Percentiles rank a stretch among this genome's conserved stretches.
These are phyloP conservation scores for Spinacia oleracea DNA, from an alignment of 179 eudicot species.

Conservation along the genomic window DNA sequence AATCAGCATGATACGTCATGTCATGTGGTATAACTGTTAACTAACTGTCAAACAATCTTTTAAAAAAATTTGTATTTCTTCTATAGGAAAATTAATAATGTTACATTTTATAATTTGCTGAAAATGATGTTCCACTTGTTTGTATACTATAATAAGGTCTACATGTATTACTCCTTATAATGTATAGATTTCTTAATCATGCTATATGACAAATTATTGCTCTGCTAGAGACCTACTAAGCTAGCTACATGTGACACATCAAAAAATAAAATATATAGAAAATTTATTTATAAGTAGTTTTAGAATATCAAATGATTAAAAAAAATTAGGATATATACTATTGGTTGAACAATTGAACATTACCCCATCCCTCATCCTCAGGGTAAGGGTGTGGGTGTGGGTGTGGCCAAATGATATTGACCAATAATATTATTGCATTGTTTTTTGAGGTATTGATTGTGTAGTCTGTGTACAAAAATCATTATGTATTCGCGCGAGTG, in stretches of 20 bases:
- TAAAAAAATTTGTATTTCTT: too few species aligned
- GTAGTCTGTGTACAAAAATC: too few species aligned
- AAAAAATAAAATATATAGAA: background rate
- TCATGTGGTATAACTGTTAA: too few species aligned
- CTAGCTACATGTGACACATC: background rate
- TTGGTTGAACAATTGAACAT: background rate
- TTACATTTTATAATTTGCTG: background rate
- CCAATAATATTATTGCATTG: background rate
- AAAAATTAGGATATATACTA: background rate
- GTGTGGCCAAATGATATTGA: background rate
- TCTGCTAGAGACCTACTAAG: background rate
- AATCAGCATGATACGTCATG: too few species aligned
- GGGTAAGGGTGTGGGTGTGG: background rate
- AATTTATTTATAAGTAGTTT: background rate
- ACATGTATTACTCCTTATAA: background rate
- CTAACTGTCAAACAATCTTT: too few species aligned
- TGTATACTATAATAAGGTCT: background rate
- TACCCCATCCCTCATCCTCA: slow-evolving; percentile 10
- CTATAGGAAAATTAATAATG: background rate
- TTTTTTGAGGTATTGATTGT: background rate
- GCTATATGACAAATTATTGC: slow-evolving; percentile 11
- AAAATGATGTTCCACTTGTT: slow-evolving; percentile 12
- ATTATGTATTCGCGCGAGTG: too few species aligned
- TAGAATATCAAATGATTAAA: background rate
- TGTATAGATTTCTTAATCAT: background rate